These are phyloP conservation scores for Cnidoscolus chayamansa DNA, from an alignment of 441 rosid species.

Conservation along the genomic window DNA sequence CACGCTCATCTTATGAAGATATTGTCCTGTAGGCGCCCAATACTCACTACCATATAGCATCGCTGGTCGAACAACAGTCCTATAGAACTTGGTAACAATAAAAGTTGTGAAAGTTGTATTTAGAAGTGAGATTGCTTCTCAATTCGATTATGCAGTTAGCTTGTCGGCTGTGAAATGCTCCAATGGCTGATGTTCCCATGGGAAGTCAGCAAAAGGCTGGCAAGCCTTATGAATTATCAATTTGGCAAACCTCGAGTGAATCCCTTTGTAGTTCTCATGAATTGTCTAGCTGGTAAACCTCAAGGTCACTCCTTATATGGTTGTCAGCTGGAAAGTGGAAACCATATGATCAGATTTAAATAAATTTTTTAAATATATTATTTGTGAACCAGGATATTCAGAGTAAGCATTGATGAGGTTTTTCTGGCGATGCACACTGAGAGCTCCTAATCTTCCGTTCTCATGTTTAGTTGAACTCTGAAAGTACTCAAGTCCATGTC, in stretches of 20 bases:
- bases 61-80: no score
- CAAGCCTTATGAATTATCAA: background rate
- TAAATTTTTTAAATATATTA: background rate
- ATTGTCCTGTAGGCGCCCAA: no score
- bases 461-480: no score
- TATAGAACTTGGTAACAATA: no score
- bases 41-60: no score
- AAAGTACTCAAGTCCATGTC: background rate
- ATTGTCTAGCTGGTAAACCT: background rate
- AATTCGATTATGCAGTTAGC: slow-evolving; percentile 1
- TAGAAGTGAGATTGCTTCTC: background rate
- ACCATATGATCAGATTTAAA: background rate
- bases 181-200: background rate
- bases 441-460: no score
- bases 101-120: background rate
- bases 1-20: no score
- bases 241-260: background rate
- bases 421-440: background rate
- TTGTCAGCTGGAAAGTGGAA: background rate
- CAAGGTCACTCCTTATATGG: background rate
- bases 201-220: background rate
- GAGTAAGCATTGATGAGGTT: background rate
- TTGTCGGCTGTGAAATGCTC: background rate
- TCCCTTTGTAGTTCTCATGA: background rate
- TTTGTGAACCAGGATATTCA: background rate